phyloP scores from a whole-genome alignment of 2,329 filamentous ascomycete species.

The Pezicula rhizophila region DNA sequence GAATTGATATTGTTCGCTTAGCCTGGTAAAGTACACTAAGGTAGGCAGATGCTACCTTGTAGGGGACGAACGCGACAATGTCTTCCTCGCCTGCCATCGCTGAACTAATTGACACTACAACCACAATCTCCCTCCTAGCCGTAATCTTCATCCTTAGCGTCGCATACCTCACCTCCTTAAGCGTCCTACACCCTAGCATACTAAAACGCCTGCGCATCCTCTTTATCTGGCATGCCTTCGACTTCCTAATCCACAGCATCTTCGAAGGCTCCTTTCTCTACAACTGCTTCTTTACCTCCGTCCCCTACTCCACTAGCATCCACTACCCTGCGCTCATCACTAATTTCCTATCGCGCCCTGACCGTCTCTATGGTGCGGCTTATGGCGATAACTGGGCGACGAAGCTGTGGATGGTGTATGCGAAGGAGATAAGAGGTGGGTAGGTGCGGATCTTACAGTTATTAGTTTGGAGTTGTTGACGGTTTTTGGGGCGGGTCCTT shows the following conservation, averaged over 20 bases:
- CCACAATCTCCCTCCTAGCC: constrained; percentile 50
- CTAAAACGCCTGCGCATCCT: constrained; percentile 61
- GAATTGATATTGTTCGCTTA: too few species aligned
- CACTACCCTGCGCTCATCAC: constrained; percentile 18
- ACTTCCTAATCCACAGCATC: constrained; percentile 83
- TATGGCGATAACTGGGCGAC: constrained; percentile 50
- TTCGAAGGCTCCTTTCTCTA: constrained; percentile 90
- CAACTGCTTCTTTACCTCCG: constrained; percentile 77
- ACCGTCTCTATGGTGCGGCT: constrained; percentile 47
- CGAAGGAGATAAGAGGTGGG: constrained; percentile 57
- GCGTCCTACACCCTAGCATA: constrained; percentile 27
- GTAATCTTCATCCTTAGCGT: constrained; percentile 47
- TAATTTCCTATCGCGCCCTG: constrained; percentile 44
- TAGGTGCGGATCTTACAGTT: constrained; percentile 54
- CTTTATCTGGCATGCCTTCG: constrained; percentile 93
- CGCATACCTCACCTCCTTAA: constrained; percentile 44
- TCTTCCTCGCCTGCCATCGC: constrained; percentile 6
- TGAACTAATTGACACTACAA: constrained; percentile 50
- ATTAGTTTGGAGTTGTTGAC: constrained; percentile 61
- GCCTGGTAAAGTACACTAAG: too few species aligned
- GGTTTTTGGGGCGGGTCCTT: constrained; percentile 54
- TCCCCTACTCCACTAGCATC: constrained; percentile 38
- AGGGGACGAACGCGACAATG: too few species aligned
- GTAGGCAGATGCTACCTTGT: too few species aligned
- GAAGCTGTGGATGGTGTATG: constrained; percentile 64